Evolutionary conservation across 371 early-diverging fungal genomes (phyloP).

Genomic region (Cokeromyces recurvatus): DNA sequence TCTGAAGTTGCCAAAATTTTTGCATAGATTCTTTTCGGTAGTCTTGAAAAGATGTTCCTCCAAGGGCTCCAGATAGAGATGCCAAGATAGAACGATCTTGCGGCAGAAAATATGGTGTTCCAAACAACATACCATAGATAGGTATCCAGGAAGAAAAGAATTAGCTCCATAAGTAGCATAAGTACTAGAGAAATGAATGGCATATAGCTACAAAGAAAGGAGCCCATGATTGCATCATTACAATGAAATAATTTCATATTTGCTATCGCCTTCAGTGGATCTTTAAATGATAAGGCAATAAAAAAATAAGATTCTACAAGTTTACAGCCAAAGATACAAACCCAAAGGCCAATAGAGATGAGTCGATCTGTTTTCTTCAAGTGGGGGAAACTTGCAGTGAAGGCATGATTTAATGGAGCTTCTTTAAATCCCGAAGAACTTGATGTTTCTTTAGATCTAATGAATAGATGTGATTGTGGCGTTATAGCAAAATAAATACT

Average conservation of each 20-base stretch:
- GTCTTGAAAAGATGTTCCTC: slow-evolving; percentile 79
- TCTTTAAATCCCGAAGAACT: slow-evolving; percentile 15
- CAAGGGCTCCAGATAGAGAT: slow-evolving; percentile 85
- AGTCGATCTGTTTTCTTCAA: slow-evolving; percentile 63
- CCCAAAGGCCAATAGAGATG: slow-evolving; percentile 74
- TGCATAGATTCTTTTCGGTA: slow-evolving; percentile 80
- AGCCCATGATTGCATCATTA: slow-evolving; percentile 39
- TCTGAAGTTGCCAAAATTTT: slow-evolving; percentile 69
- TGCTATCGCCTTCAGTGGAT: slow-evolving; percentile 65
- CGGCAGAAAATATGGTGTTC: slow-evolving; percentile 76
- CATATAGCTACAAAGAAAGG: slow-evolving; percentile 57
- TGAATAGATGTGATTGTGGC: slow-evolving; percentile 41
- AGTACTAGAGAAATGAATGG: slow-evolving; percentile 61
- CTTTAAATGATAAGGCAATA: slow-evolving; percentile 74
- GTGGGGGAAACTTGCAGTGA: slow-evolving; percentile 75
- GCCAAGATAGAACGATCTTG: slow-evolving; percentile 73
- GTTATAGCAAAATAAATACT: slow-evolving; percentile 61
- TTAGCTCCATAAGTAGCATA: slow-evolving; percentile 70
- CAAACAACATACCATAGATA: slow-evolving; percentile 90
- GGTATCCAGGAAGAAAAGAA: slow-evolving; percentile 83
- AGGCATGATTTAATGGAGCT: slow-evolving; percentile 62
- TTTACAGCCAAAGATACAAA: slow-evolving; percentile 71
- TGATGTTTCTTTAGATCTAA: slow-evolving; percentile 21
- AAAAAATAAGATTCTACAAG: slow-evolving; percentile 78
- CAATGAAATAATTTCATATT: slow-evolving; percentile 51